These are phyloP conservation scores for Daldinia bambusicola DNA, from an alignment of 495 filamentous ascomycete genomes.

Conservation along the genomic window DNA sequence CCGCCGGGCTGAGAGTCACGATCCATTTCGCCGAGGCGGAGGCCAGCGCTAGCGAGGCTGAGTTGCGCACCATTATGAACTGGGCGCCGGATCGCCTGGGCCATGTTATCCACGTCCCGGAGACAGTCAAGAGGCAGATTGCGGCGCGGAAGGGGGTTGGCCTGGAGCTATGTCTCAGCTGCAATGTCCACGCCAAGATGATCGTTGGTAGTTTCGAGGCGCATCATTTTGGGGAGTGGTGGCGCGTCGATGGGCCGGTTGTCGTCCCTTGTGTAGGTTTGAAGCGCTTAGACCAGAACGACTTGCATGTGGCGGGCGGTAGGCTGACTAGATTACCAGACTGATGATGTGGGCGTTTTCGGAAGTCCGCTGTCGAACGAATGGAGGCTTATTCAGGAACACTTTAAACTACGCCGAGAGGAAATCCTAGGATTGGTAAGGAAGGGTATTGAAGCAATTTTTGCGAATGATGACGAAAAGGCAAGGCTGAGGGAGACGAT, in stretches of 20 bases:
- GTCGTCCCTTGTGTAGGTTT: slow-evolving; percentile 54
- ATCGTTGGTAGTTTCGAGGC: slow-evolving; percentile 70
- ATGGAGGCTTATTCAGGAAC: slow-evolving; percentile 75
- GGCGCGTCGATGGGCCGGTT: slow-evolving; percentile 49
- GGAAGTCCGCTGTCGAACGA: slow-evolving; percentile 82
- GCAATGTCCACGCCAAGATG: slow-evolving; percentile 83
- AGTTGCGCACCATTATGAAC: slow-evolving; percentile 69
- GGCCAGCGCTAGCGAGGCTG: slow-evolving; percentile 60
- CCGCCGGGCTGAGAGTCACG: slow-evolving; percentile 67
- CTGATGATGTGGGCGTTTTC: slow-evolving; percentile 89
- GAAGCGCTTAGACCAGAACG: background rate
- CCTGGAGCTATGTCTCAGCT: slow-evolving; percentile 81
- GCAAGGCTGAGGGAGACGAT: slow-evolving; percentile 63
- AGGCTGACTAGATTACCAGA: slow-evolving; percentile 60
- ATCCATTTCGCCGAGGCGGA: slow-evolving; percentile 81
- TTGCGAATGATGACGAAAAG: slow-evolving; percentile 71
- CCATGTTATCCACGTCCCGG: slow-evolving; percentile 80
- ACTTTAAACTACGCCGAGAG: slow-evolving; percentile 68
- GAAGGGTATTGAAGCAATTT: slow-evolving; percentile 69
- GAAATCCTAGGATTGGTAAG: slow-evolving; percentile 68
- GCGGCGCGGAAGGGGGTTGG: slow-evolving; percentile 60
- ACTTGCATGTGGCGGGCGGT: background rate
- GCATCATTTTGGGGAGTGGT: slow-evolving; percentile 81
- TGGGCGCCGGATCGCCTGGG: slow-evolving; percentile 78
- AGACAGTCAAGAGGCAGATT: slow-evolving; percentile 66